Evolutionary conservation across 495 filamentous ascomycete species (phyloP), one percentile per base, ranked within the genome.

Genomic region (Hypoxylon trugodes): DNA sequence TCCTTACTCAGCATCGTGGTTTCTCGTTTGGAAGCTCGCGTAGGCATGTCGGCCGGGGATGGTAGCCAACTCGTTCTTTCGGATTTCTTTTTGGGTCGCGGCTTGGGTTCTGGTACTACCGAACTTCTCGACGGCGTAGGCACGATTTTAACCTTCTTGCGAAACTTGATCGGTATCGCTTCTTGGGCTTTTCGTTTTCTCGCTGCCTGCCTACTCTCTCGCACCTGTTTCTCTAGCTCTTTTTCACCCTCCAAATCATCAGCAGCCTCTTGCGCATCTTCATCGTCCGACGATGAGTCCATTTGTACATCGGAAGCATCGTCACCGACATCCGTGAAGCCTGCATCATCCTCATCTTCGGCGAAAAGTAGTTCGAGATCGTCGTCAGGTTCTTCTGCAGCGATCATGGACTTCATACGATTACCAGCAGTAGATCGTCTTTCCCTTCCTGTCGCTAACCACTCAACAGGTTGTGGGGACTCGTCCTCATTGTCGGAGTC

Each of bases 61-160:
- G 90, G 93, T 24, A 97, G 81, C 92, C 93, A 97, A 56, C 92
- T 96, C 33, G 87, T 81, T 36, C 93, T 86, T 76, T 97, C 95
- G 2, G 90, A 92, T 76, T 96, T 97, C 81, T 97, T 98, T 80
- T 91, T 93, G 2, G 88, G 89, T 55, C 90, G 84, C 15, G 89
- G 81, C 12, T 82, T 74, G 22, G 76, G 71, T 32, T 73, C 74
- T 25, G 79, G 71, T 48, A 78, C 69, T 19, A 81, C 69, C 15
- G 82, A 74, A 28, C 78, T 76, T 28, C 78, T 75, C 18, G 82
- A 84, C 2, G 86, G 77, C 30, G 76, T 69, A 26, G 70, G 63
- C 41, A 82, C 81, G 45, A 81, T 83, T 57, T 82, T 80, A 48
- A 83, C 82, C 66, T 81, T 85, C 69, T 84, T 85, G 38, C 80